Base-by-base conservation (phyloP, 2,329 filamentous ascomycete genomes). In the Orbilia blumenaviensis region DNA sequence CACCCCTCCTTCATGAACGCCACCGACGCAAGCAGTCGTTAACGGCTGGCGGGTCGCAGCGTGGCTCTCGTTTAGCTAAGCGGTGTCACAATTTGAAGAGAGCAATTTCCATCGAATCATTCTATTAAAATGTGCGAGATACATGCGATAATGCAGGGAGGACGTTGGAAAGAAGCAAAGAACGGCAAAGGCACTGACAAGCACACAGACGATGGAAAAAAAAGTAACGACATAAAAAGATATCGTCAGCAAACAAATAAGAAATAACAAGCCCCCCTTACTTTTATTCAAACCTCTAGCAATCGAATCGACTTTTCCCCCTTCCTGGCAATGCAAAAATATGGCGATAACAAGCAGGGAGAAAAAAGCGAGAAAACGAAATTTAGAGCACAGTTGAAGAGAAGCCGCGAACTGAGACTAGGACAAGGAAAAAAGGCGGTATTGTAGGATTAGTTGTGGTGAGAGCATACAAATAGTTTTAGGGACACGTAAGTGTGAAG, bases 71-170 rank as follows among this genome's bases (percentile, higher is more conserved):
- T 9, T 16, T 21, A 5, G 12, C 3, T 18, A 14, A 44, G 6
- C 8, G 34, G 21, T 3, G 16, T 44, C 38, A 46, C 58, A 3
- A 27, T 46, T 36, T 8, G 14, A 23, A 21, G 23, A 5, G 10
- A 14, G 10, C 7, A 2, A 25, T 67, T 74, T 67, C 69, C 62
- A 62, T 62, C 61, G 66, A 67, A 64, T 75, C 44, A 75, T 67
- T 75, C 71, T 75, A 75, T 75, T 75, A 38, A 64, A 58, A 62
- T 58, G 46, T 66, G 56, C n/a, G 54, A 67, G 63, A 64, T 75
- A 75, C 71, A 75, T 68, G 71, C 62, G 62, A 54, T 12, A 63
- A 75, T 75, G 71, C 63, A 67, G 60, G 46, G 21, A 58, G 32
- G 34, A 48, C 54, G 52, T 56, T 32, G 34, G 46, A 42, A 66